A percentile compares a stretch with the other conserved stretches of the same genome.
These are phyloP conservation scores for Draba incana DNA, from an alignment of 345 rosid species.

Conservation along the genomic window DNA sequence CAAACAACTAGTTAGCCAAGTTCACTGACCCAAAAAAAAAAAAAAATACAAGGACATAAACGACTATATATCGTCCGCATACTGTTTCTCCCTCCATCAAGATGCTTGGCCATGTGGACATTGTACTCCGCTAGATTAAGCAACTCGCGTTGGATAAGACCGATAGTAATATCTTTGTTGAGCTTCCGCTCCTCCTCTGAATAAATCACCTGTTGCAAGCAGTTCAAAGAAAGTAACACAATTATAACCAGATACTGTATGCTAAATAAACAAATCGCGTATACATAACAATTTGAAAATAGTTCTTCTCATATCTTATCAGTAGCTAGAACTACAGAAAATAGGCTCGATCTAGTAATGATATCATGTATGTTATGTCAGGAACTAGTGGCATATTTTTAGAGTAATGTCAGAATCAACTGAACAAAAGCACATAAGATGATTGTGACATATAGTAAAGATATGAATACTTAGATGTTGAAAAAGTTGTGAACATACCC, in stretches of 20 bases:
- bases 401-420: constrained; percentile 1
- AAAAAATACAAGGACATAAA: constrained; percentile 4
- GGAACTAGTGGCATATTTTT: neutral
- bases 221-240: constrained; percentile 23
- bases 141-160: constrained; percentile 81
- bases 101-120: constrained; percentile 88
- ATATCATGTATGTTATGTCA: neutral
- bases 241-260: constrained; percentile 2
- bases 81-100: constrained; percentile 97
- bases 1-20: constrained; percentile 23
- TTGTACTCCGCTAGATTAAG: constrained; percentile 95
- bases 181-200: constrained; percentile 94
- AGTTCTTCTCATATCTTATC: constrained; percentile 2
- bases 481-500: constrained; percentile 63
- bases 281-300: neutral
- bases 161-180: constrained; percentile 85
- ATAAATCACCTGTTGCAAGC: constrained; percentile 70
- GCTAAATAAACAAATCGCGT: neutral
- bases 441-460: neutral
- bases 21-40: neutral
- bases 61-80: constrained; percentile 37
- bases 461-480: constrained; percentile 13
- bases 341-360: neutral
- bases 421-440: constrained; percentile 2
- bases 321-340: constrained; percentile 13